Evolutionary conservation across 2,329 filamentous ascomycete species (phyloP).

Genomic region (Epichloe gansuensis): DNA sequence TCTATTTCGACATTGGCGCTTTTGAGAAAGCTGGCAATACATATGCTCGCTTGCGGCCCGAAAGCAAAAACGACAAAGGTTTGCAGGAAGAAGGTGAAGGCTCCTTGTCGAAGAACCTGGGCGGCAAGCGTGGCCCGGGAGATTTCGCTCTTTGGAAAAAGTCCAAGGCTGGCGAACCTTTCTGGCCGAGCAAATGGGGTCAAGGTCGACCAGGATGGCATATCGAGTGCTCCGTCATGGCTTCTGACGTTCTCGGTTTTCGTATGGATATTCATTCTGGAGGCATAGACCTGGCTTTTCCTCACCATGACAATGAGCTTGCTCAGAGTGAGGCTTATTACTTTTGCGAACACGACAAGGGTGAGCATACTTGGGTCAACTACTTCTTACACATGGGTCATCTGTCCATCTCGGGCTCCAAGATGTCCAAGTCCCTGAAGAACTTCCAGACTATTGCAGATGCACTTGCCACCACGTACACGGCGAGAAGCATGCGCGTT

Average conservation of each 20-base stretch:
- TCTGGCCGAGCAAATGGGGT: conserved; percentile 82
- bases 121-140: conserved; percentile 58
- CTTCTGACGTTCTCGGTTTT: conserved; percentile 70
- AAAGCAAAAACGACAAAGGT: conserved; percentile 71
- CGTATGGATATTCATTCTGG: conserved; percentile 89
- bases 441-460: conserved; percentile 92
- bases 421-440: conserved; percentile 94
- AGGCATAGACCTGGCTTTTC: conserved; percentile 81
- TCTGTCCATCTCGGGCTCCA: conserved; percentile 68
- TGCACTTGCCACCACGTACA: conserved; percentile 58
- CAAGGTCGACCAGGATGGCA: conserved; percentile 87
- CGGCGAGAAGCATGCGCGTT: conserved; percentile 65
- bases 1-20: conserved; percentile 83
- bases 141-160: conserved; percentile 95
- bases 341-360: conserved; percentile 42
- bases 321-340: conserved; percentile 90
- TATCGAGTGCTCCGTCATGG: conserved; percentile 95
- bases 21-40: conserved; percentile 77
- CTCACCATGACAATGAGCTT: conserved; percentile 86
- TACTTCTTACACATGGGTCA: conserved; percentile 97
- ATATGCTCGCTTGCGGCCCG: conserved; percentile 76
- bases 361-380: conserved; percentile 70
- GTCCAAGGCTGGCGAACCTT: conserved; percentile 82
- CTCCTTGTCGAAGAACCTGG: conserved; percentile 50
- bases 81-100: conserved; percentile 85